A percentile compares a stretch with the other conserved stretches of the same genome.
phyloP scores from a whole-genome alignment of 805 yeast species.

The Metschnikowia sp. region DNA sequence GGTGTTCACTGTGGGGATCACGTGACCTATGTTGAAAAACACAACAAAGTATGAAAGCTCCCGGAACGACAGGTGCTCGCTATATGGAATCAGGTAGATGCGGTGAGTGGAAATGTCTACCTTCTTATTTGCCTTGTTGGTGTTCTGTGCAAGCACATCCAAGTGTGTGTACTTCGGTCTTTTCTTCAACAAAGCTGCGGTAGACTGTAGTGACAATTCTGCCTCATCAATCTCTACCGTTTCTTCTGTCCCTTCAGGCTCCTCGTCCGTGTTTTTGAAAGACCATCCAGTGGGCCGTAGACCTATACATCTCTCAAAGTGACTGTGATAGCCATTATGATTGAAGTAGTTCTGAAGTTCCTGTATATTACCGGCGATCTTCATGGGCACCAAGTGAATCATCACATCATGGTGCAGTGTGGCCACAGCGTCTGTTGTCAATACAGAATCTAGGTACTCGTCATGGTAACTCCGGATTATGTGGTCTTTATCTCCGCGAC shows the following conservation, averaged over 20 bases:
- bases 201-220: constrained; percentile 3
- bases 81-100: constrained; percentile 73
- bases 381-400: constrained; percentile 72
- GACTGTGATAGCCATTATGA: constrained; percentile 38
- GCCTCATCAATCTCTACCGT: constrained; percentile 5
- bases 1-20: constrained; percentile 78
- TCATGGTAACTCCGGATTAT: constrained; percentile 47
- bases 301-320: constrained; percentile 64
- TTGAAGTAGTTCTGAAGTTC: constrained; percentile 49
- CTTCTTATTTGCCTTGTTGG: constrained; percentile 15
- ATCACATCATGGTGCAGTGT: constrained; percentile 46
- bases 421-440: constrained; percentile 34
- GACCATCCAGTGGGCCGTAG: constrained; percentile 93
- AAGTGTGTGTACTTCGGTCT: constrained; percentile 22
- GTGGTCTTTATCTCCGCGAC: constrained; percentile 37
- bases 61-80: constrained; percentile 88
- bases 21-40: constrained; percentile 44
- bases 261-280: constrained; percentile 27
- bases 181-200: constrained; percentile 16
- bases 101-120: constrained; percentile 32
- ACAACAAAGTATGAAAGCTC: constrained; percentile 70
- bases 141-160: constrained; percentile 31
- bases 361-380: constrained; percentile 45
- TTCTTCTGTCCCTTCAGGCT: constrained; percentile 2
- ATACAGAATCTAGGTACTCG: constrained; percentile 31